Base-by-base conservation (phyloP, 2,329 filamentous ascomycete species). In the Claviceps sorghi region DNA sequence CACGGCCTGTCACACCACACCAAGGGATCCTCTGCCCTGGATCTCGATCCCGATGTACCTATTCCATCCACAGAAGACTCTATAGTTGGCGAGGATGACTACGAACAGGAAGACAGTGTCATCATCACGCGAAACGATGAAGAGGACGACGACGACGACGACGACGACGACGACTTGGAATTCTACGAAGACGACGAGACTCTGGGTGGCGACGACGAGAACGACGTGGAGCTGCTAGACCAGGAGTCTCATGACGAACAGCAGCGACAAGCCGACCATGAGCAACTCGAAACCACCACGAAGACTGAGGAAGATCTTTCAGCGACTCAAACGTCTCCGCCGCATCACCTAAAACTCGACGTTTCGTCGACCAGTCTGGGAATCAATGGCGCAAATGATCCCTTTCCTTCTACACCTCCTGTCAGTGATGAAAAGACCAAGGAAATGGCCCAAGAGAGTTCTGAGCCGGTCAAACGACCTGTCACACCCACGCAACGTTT, bases 1-100 rank as follows among this genome's bases (percentile, higher is more conserved):
- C 76, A 72, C n/a, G 75, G 69, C 52, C 62, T 59, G 71, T 79
- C 48, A 70, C 80, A 34, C 17, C 21, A 44, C 17, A 7, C 45
- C 2, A 34, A 49, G 48, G 52, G 29, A 8, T 51, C 53, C 4
- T 41, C 43, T 4, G 6, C 22, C 17, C 40, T 52, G 29, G 48
- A 44, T 34, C 76, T 88, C 54, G 89, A 97, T 64, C 91, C 91
- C 7, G 91, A 97, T 65, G 79, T 93, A 42, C 87, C 91, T 0
- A 88, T 96, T 59, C 90, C 88, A 21, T 94, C 88, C 38, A 84
- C 88, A 15, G 91, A 96, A 67, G 82, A 82, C 58, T 79, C 77
- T 1, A 71, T 80, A 41, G 64, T 80, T 43, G 74, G 77, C n/a
- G 77, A 80, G 9, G 65, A 74, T 13, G 67, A 72, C 3, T 69